Evolutionary conservation across 2,329 filamentous ascomycete genomes (phyloP), one percentile per base, ranked within the genome.

Genomic region (Chaetomium olivaceum): DNA sequence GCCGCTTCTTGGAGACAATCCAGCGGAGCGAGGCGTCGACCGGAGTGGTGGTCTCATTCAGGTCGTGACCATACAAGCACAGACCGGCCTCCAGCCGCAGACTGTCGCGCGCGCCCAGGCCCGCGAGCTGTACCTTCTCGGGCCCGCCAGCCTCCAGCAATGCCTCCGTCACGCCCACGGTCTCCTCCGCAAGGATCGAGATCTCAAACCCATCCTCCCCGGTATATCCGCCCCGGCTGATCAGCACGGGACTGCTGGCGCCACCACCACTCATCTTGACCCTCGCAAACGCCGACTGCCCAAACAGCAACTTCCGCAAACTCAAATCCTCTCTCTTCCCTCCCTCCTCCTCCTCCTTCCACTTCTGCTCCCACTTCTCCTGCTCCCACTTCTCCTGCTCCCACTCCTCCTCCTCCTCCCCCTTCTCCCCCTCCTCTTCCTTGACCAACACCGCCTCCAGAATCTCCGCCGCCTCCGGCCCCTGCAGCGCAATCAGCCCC

Each of bases 31-130:
- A 81, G 36, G 79, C 85, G 77, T 87, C 85, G 69, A 84, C 83
- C 19, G 85, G 85, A 19, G 85, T 87, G 21, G 83, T 87, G n/a
- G 78, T 77, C 75, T 97, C 94, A 76, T 96, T 89, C 46, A 99
- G 86, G 77, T 99, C 95, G 80, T 98, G 92, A n/a, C 95, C 95
- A 80, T 99, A 99, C n/a, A 99, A 85, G 78, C 95, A 99, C 94
- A 99, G 96, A 67, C 95, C 95, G 0, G 95, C 95, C 81, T 99
- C 95, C 33, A 99, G 87, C 56, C 95, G 89, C 66, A 99, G 87
- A 68, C 91, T 96, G 78, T 99, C 95, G 69, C 95, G 87, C 2
- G 95, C 92, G 11, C 93, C 95, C 0, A 99, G 85, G 3, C 95
- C 95, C 1, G 94, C 93, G 55, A 97, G 85, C 74, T 90, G 89